Conservation (phyloP, 441 rosid species). For the Arabidopsis hybrid region DNA sequence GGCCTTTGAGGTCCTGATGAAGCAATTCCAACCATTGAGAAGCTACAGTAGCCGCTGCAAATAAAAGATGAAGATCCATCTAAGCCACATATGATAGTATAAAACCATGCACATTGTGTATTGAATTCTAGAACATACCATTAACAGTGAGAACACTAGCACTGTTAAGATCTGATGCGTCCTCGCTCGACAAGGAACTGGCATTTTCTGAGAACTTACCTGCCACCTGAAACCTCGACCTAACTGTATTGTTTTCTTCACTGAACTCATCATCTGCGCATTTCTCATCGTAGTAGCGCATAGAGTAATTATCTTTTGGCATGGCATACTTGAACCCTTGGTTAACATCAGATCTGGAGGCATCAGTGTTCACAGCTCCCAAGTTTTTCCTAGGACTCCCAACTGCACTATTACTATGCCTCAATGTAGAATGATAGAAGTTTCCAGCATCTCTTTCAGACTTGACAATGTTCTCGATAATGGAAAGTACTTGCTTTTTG, state of each 20-base stretch:
- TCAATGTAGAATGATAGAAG: conserved; percentile 48
- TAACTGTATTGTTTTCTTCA: conserved; percentile 51
- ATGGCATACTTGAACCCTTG: conserved; percentile 46
- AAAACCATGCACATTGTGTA: conserved; percentile 12
- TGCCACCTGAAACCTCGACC: conserved; percentile 55
- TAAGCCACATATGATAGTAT: conserved; percentile 38
- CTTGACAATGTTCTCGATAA: conserved; percentile 79
- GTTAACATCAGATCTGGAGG: conserved; percentile 35
- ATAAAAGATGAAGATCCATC: conserved; percentile 47
- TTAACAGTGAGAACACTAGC: conserved; percentile 70
- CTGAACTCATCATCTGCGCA: conserved; percentile 42
- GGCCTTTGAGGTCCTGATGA: conserved; percentile 89
- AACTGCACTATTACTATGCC: conserved; percentile 50
- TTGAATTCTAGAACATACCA: conserved; percentile 52
- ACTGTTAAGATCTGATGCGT: conserved; percentile 52
- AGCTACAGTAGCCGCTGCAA: conserved; percentile 91
- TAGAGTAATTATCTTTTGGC: conserved; percentile 41
- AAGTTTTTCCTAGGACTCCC: conserved; percentile 33
- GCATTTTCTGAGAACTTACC: conserved; percentile 57
- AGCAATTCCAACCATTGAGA: conserved; percentile 97
- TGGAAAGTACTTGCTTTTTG: conserved; percentile 92
- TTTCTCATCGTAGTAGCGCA: conserved; percentile 43
- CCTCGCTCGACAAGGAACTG: conserved; percentile 59
- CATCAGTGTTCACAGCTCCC: conserved; percentile 30
- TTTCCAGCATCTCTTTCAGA: conserved; percentile 55